phyloP scores from a whole-genome alignment of 495 filamentous ascomycete genomes.

The Penicillium mononematosum region DNA sequence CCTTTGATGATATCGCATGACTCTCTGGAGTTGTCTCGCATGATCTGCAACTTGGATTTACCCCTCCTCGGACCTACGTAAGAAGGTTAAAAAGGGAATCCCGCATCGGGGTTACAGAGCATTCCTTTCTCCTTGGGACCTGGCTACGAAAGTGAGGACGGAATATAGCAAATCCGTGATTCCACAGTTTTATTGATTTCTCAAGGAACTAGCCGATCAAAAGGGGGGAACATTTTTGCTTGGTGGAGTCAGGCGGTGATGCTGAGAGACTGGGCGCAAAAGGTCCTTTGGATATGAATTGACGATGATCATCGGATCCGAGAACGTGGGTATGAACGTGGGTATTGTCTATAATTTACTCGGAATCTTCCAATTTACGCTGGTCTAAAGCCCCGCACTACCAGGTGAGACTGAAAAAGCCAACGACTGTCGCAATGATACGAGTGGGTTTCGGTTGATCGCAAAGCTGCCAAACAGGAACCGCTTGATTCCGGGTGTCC shows the following conservation, averaged over 20 bases:
- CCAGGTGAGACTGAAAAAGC: conserved; percentile 8
- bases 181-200: neutral
- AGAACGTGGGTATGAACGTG: conserved; percentile 8
- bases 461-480: conserved; percentile 27
- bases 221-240: conserved; percentile 13
- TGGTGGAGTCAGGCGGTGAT: conserved; percentile 11
- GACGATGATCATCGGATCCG: conserved; percentile 15
- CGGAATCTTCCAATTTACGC: neutral
- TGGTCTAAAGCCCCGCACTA: neutral
- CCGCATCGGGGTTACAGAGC: conserved; percentile 8
- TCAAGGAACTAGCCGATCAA: neutral
- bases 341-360: conserved; percentile 3
- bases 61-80: conserved; percentile 33
- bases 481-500: conserved; percentile 28
- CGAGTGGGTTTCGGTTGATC: conserved; percentile 31
- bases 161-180: neutral
- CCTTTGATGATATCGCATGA: conserved; percentile 24
- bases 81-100: conserved; percentile 20
- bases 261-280: conserved; percentile 11
- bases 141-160: neutral
- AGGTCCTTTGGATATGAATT: neutral
- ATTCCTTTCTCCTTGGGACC: conserved; percentile 14
- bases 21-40: conserved; percentile 27
- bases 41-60: conserved; percentile 32
- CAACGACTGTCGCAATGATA: conserved; percentile 23